Evolutionary conservation across 2,329 filamentous ascomycete genomes (phyloP).

Genomic region (Alternaria sp.): DNA sequence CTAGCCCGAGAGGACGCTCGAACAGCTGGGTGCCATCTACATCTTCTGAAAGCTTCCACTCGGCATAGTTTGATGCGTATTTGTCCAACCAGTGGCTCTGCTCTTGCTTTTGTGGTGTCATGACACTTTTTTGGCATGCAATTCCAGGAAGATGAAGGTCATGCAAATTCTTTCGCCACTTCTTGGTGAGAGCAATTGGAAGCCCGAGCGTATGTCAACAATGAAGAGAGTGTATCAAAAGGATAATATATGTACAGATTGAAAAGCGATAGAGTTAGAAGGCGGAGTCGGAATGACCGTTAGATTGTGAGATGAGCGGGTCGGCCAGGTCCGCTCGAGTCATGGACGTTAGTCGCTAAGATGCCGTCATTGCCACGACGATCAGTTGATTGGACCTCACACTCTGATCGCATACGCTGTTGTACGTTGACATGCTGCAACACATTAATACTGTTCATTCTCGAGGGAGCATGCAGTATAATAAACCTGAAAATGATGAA

Average conservation of each 20-base stretch:
- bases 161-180: not conserved
- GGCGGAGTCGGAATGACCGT: not conserved
- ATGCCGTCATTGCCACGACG: slow-evolving; percentile 4
- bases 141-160: not conserved
- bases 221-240: not conserved
- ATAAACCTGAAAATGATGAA: not conserved
- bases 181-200: not conserved
- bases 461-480: not conserved
- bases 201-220: not conserved
- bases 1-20: slow-evolving; percentile 50
- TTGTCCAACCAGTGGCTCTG: slow-evolving; percentile 47
- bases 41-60: slow-evolving; percentile 37
- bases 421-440: not conserved
- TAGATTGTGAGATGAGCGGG: not conserved
- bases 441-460: not conserved
- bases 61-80: slow-evolving; percentile 48
- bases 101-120: not conserved
- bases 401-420: not conserved
- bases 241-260: not conserved
- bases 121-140: not conserved
- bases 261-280: not conserved
- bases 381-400: not conserved
- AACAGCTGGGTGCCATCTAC: slow-evolving; percentile 29
- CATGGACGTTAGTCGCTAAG: not conserved
- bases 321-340: not conserved